Base-by-base conservation (phyloP, 2,329 filamentous ascomycete species). In the Beauveria sp. region DNA sequence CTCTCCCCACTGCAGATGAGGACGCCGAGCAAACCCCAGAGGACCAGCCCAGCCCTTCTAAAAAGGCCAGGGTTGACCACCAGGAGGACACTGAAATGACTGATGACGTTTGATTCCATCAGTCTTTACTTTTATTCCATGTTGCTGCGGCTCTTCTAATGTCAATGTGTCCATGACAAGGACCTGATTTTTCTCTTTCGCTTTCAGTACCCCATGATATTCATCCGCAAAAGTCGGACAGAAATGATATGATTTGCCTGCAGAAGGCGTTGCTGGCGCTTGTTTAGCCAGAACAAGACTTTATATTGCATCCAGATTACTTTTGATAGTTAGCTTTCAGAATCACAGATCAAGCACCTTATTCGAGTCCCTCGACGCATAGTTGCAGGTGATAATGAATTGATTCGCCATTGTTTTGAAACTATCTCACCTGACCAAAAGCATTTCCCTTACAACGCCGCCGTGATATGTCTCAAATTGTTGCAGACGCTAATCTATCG, bases 21-120 rank as follows among this genome's bases (percentile, higher is more conserved):
- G 48, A 34, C 22, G 14, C 26, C 24, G 26, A 34, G 3, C 12
- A 59, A n/a, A 47, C 14, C 24, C 40, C 3, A 5, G 22, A 44
- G 24, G 41, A 53, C 14, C 34, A 52, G 59, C 40, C 30, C 46
- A 61, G 41, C 43, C 66, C 71, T 6, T 55, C 59, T 54, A 73
- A 74, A 63, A 72, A 70, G 63, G 51, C 62, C 44, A 76, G 75
- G 69, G 63, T 66, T 28, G 65, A 70, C 54, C 67, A 68, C 24
- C n/a, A 53, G 26, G 46, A 58, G 7, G 55, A 58, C 37, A 58
- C 46, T 28, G 46, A 50, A 18, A 58, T 58, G 46, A 24, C 22
- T 16, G 55, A 51, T 20, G 43, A 48, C 4, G 30, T 20, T 16
- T 56, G 20, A 26, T 22, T 7, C 28, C 28, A 12, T 18, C 12